Evolutionary conservation across 192 early-diverging fungal species (phyloP), one percentile per base, ranked within the genome.

Genomic region (Haplosporangium gracile): DNA sequence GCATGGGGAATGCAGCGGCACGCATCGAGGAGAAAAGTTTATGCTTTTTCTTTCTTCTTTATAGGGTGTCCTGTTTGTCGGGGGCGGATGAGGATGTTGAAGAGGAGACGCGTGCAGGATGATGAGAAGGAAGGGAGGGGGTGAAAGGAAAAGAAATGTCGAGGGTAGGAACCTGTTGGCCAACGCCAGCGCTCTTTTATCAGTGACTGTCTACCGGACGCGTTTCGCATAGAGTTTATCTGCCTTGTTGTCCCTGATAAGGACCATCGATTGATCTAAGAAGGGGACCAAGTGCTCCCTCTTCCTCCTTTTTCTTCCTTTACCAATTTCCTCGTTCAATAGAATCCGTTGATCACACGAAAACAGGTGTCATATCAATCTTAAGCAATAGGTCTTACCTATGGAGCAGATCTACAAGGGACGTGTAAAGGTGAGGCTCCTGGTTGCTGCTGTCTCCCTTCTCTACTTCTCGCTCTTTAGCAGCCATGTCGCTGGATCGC

Each of bases 1-100:
- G 77, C 53, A 85, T 8, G 26, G 81, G 68, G 24, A 76, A 77
- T 70, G 76, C 70, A 57, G 63, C 34, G 43, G 57, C 40, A 29
- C 82, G 74, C 83, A 85, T 85, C 38, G 16, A 68, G 13, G 26
- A 40, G 45, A 78, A 22, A 42, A 78, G 7, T 18, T 1, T 53
- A 18, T 26, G 51, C 7, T 69, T 43, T 69, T 32, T 69, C 45
- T 69, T 29, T 15, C 11, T 24, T 65, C 24, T 13, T 32, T 32
- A 11, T 65, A 6, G 60, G n/a, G n/a, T 26, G 1, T 65, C 26
- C 60, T 65, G 60, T 11, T 32, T 65, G 29, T 65, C 60, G n/a
- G 29, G n/a, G 55, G n/a, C 22, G 55, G 55, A 26, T 65, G 60
- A 4, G 26, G 60, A 32, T 65, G 60, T 29, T 6, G 60, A 65